Base-by-base conservation (phyloP, 2,329 filamentous ascomycete genomes). In the Epichloe gansuensis region DNA sequence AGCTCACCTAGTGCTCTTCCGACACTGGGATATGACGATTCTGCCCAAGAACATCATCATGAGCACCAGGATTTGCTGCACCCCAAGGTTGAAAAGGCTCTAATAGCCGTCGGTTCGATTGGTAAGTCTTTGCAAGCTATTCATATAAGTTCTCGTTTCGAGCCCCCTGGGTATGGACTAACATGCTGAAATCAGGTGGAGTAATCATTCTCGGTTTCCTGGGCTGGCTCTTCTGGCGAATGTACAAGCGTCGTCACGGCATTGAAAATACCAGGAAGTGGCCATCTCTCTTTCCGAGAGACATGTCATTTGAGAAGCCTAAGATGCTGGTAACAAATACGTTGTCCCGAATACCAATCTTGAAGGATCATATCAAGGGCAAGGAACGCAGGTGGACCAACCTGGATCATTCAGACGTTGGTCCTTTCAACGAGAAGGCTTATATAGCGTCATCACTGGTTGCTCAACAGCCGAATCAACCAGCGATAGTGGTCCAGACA, bases 131-230 rank as follows among this genome's bases (percentile, higher is more conserved):
- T 17, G n/a, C n/a, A 12, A 9, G 27, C 38, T 27, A n/a, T n/a
- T 27, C 23, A 47, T 11, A 4, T 13, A 36, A n/a, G 38, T 9
- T 25, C 12, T 38, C 23, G 7, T 15, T 25, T 35, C 41, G 5
- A 36, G 5, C 15, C 9, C 23, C 9, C 27, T 31, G 5, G 25
- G 34, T 4, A n/a, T 43, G 27, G 5, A 44, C 48, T 50, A 44
- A 25, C 23, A 12, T 5, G 21, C 17, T n/a, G n/a, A 49, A 35
- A n/a, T 11, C 31, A 60, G 74, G 70, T 31, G 67, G 65, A 5
- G 72, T 74, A 48, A 68, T 76, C 21, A 59, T 74, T 31, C 53
- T 74, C 8, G 71, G 68, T 50, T 71, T 74, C 53, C 53, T 75
- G 25, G 58, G 59, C 7, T 77, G 72, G 72, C 62, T 75, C 25